Evolutionary conservation across 2,329 filamentous ascomycete genomes (phyloP), one percentile per base, ranked within the genome.

Genomic region (Penicillium corylophilum): DNA sequence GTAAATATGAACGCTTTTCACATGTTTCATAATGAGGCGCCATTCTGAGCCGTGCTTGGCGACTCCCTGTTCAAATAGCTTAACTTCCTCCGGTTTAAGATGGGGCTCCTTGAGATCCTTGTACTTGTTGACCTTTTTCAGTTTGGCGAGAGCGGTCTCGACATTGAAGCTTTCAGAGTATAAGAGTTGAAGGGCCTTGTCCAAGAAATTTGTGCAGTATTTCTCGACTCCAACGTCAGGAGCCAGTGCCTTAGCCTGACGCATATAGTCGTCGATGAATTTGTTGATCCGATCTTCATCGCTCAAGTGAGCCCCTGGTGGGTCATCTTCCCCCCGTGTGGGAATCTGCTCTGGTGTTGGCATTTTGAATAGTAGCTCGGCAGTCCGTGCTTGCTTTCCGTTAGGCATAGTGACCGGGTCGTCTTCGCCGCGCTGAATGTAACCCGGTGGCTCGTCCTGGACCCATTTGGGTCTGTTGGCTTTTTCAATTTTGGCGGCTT

Each of bases 401-500:
- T 87, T 71, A 26, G 24, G 22, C n/a, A 76, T 62, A 78, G 64
- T 81, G 71, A 70, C 71, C 1, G 81, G 81, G 68, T 82, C 77
- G 68, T 97, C 93, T 61, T 92, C 88, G 23, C 94, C 94, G 53
- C 94, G 87, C 46, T 82, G 82, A 16, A 95, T 81, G 67, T 95
- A 99, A 6, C 94, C 94, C 3, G 83, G 74, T 0, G 94, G 94
- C 68, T 94, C 90, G 63, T 97, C 94, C 76, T 95, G 86, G 28
- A 97, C 82, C 90, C 91, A 96, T 71, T 92, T 94, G 0, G 93
- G 93, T 18, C 92, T 86, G 57, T 87, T 90, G 49, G 91, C 90
- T 54, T 86, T 85, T 59, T 86, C 84, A 36, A 85, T 79, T 62
- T 89, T 92, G 59, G 96, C 90, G 7, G 87, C 87, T 71, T 96